phyloP scores from a whole-genome alignment of 345 rosid genomes.

The Dipteronia dyeriana region DNA sequence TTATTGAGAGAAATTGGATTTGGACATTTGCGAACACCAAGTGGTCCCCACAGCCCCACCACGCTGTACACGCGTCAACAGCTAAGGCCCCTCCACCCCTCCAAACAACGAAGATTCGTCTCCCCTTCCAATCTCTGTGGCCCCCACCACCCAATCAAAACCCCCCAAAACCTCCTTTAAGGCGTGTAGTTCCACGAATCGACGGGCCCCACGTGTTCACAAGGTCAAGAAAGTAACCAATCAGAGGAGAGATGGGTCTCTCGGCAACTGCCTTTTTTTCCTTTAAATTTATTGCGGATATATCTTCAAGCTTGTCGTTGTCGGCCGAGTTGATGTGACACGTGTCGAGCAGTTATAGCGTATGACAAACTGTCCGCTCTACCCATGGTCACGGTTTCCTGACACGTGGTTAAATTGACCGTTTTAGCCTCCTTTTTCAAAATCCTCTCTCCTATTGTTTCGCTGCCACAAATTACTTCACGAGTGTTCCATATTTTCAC shows the following conservation, averaged over 20 bases:
- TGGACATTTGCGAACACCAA: conserved; percentile 26
- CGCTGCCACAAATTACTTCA: neutral
- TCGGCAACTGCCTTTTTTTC: conserved; percentile 30
- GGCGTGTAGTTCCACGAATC: conserved; percentile 35
- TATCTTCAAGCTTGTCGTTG: conserved; percentile 47
- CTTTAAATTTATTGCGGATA: conserved; percentile 31
- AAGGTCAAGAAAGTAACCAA: conserved; percentile 56
- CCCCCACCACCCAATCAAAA: conserved; percentile 41
- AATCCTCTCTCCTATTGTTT: neutral
- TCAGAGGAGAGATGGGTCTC: conserved; percentile 38
- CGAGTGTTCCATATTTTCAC: neutral
- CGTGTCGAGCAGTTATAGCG: conserved; percentile 26
- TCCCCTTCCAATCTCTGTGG: conserved; percentile 20
- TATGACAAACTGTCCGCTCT: conserved; percentile 24
- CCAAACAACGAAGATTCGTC: conserved; percentile 41
- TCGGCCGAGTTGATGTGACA: conserved; percentile 31
- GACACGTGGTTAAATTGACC: conserved; percentile 28
- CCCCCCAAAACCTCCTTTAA: neutral
- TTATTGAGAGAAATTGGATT: conserved; percentile 17
- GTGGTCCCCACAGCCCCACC: conserved; percentile 23
- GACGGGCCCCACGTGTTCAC: conserved; percentile 44
- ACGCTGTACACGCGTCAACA: conserved; percentile 46
- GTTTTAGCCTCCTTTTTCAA: conserved; percentile 14
- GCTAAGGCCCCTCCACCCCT: conserved; percentile 2
- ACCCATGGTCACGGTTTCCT: neutral